Evolutionary conservation across 768 basidiomycete genomes (phyloP).

Genomic region (Leccinum pellstonianum): DNA sequence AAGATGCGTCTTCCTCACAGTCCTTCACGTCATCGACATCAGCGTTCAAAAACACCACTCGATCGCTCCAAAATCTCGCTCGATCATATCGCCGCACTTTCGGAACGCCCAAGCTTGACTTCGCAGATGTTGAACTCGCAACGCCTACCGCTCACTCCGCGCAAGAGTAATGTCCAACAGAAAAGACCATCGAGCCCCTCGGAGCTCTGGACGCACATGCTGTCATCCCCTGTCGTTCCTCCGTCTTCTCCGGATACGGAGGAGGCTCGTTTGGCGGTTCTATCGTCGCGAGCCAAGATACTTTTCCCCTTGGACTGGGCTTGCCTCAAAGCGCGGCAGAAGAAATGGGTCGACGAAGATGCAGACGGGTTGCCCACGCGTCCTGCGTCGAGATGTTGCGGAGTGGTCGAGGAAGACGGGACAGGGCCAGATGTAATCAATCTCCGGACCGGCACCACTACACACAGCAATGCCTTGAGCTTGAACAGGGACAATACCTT

Average conservation of each 20-base stretch:
- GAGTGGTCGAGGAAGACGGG: slow-evolving; percentile 11
- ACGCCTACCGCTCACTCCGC: slow-evolving; percentile 29
- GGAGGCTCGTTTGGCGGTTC: slow-evolving; percentile 24
- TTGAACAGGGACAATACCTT: neutral
- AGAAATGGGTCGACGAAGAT: slow-evolving; percentile 25
- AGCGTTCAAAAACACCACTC: slow-evolving; percentile 14
- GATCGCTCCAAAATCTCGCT: slow-evolving; percentile 31
- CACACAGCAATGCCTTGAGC: slow-evolving; percentile 1
- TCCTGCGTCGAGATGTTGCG: slow-evolving; percentile 8
- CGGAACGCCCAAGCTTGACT: slow-evolving; percentile 28
- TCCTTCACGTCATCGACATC: slow-evolving; percentile 7
- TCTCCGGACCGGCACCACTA: slow-evolving; percentile 10
- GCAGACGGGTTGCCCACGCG: slow-evolving; percentile 9
- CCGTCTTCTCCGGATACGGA: slow-evolving; percentile 23
- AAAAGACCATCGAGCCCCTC: slow-evolving; percentile 12
- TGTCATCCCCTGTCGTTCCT: slow-evolving; percentile 27
- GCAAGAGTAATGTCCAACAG: slow-evolving; percentile 17
- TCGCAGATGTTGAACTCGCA: slow-evolving; percentile 3
- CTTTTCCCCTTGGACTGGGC: slow-evolving; percentile 72
- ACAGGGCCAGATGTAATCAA: slow-evolving; percentile 19
- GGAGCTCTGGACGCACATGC: slow-evolving; percentile 32
- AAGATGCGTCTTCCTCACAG: slow-evolving; percentile 6
- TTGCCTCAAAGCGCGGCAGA: slow-evolving; percentile 50
- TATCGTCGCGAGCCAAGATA: slow-evolving; percentile 37
- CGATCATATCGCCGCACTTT: slow-evolving; percentile 30